Evolutionary conservation across 192 early-diverging fungal species (phyloP), one percentile per base, ranked within the genome.

Genomic region (Radiomyces spectabilis): DNA sequence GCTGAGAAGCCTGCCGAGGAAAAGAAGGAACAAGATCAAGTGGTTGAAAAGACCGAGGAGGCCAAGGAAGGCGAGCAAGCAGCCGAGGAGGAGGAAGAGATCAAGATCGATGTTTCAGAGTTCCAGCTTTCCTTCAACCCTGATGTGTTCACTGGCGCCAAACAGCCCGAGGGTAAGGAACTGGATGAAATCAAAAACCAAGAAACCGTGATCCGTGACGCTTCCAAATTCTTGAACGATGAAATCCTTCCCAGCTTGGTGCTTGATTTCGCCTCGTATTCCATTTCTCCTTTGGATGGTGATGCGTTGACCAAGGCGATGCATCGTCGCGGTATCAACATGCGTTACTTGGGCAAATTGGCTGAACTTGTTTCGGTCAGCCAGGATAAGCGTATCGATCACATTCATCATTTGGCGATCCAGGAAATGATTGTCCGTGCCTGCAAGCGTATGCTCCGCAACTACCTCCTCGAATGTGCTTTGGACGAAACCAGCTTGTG

Each of bases 291-390:
- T 22, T 63, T 88, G 16, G 91, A 92, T 69, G 85, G 87, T 37
- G 78, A 78, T 37, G 73, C 81, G 12, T 72, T 98, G n/a, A 84
- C 83, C 9, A 76, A 73, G 51, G 73, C 82, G 4, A 84, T 98
- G 78, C 96, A 98, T 71, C 85, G 82, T 40, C 90, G 90, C 33
- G 96, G 96, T 55, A 86, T 99, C 72, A 96, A 97, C 70, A 96
- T 97, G 90, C 83, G 96, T 27, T 97, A 95, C 59, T 77, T 99
- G 19, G 95, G 94, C 7, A 78, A 70, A 39, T 76, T 95, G 3
- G 81, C 82, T 16, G 48, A 71, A 33, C 53, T 86, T 19, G 71
- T 94, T 29, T 76, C 89, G 5, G 56, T 78, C 21, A 65, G 77
- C 44, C 60, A 75, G 15, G 85, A 80, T 37, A 61, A 69, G 24